Evolutionary conservation across 257 asterid species (phyloP).

Genomic region (Nicotiana tabacum): DNA sequence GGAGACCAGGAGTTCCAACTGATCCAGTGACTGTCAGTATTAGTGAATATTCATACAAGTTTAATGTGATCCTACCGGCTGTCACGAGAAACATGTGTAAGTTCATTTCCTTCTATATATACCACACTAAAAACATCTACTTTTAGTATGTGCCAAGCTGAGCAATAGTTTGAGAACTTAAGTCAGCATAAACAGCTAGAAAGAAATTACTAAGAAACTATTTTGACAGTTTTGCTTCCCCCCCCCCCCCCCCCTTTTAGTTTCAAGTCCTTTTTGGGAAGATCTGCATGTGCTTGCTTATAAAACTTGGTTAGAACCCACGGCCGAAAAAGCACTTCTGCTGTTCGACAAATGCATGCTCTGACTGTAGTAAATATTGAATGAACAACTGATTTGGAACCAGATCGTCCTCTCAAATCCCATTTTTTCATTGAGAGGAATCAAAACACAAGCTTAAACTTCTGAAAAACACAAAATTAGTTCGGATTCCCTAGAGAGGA

Average conservation of each 20-base stretch:
- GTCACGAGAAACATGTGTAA: neutral
- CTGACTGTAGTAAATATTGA: neutral
- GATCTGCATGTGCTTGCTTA: neutral
- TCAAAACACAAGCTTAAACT: neutral
- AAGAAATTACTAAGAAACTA: neutral
- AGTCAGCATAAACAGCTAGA: conserved; percentile 38
- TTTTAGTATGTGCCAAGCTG: too few species aligned
- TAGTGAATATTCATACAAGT: neutral
- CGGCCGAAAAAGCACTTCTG: too few species aligned
- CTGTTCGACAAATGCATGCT: neutral
- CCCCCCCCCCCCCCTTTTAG: too few species aligned
- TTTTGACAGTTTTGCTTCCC: neutral
- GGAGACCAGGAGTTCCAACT: neutral
- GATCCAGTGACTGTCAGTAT: neutral
- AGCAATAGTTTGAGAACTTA: conserved; percentile 1
- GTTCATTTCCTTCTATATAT: neutral
- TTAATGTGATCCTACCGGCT: neutral
- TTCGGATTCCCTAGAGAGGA: neutral
- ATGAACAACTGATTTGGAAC: neutral
- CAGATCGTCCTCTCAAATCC: neutral
- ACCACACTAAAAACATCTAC: neutral
- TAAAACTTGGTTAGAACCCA: neutral
- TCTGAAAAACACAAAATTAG: neutral
- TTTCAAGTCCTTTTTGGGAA: neutral
- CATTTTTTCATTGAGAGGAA: neutral